Evolutionary conservation across 768 basidiomycete species (phyloP).

Genomic region (Saitozyma sp.): DNA sequence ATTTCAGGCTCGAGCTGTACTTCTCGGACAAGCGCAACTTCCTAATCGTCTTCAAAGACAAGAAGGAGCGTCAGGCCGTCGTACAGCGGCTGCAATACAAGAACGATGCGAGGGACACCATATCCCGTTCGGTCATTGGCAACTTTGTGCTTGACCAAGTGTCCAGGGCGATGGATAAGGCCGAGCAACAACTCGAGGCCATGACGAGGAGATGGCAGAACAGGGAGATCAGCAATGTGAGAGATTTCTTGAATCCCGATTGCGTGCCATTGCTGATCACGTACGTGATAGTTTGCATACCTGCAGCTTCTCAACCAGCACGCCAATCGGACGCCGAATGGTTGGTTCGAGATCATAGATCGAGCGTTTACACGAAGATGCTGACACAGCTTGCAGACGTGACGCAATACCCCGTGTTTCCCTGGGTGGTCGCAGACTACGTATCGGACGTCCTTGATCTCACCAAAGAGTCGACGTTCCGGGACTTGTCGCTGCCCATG

Average conservation of each 20-base stretch:
- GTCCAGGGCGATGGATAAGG: slow-evolving; percentile 42
- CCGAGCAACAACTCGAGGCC: slow-evolving; percentile 46
- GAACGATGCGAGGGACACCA: slow-evolving; percentile 60
- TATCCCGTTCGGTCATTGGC: slow-evolving; percentile 55
- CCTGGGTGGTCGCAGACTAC: slow-evolving; percentile 89
- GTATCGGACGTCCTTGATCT: slow-evolving; percentile 59
- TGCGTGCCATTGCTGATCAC: slow-evolving; percentile 6
- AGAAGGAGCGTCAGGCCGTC: slow-evolving; percentile 60
- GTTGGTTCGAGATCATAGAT: slow-evolving; percentile 9
- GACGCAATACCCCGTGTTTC: slow-evolving; percentile 84
- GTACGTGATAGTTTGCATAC: slow-evolving; percentile 70
- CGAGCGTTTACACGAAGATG: slow-evolving; percentile 4
- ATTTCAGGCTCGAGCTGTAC: slow-evolving; percentile 76
- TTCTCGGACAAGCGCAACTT: slow-evolving; percentile 89
- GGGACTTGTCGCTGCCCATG: slow-evolving; percentile 82
- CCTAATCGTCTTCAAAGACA: slow-evolving; percentile 75
- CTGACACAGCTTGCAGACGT: slow-evolving; percentile 58
- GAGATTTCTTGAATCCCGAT: slow-evolving; percentile 23
- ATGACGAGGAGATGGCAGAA: slow-evolving; percentile 72
- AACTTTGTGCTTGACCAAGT: slow-evolving; percentile 50
- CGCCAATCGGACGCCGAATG: slow-evolving; percentile 88
- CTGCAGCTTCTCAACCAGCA: slow-evolving; percentile 85
- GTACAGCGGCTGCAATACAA: slow-evolving; percentile 52
- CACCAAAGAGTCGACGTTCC: slow-evolving; percentile 27
- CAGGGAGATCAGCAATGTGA: slow-evolving; percentile 85